Base-by-base conservation (phyloP, 208 protist species). In the Acanthamoeba lenticulata region DNA sequence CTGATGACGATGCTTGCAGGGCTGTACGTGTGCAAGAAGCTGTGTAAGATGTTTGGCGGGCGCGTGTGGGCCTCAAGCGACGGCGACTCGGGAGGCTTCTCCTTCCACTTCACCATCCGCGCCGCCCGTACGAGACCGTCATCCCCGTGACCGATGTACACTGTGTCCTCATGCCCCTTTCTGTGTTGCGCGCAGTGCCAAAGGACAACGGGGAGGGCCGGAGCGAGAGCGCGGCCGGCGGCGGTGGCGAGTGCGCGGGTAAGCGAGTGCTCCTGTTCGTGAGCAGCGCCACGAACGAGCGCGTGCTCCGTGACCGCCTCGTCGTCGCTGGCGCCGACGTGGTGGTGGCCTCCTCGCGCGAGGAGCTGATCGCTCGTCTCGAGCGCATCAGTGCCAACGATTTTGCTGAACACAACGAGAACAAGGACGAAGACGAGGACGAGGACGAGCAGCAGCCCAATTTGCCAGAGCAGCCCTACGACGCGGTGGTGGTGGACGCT, bases 1-100 rank as follows among this genome's bases (percentile, higher is more conserved):
- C 52, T 60, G 52, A 60, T 21, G 21, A 21, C 11, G 52, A 60
- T 27, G 34, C 60, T 36, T 24, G 60, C 77, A 86, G 77, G 77
- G 29, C 45, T 86, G 24, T 86, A 86, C n/a, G 34, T 86, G 11
- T 86, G 77, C 34, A 86, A 86, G n/a, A 86, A 86, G 77, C 34
- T 86, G 77, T 86, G 77, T 24, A 86, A 86, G 44, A 42, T 86
- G 77, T 57, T 86, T 27, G 44, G 29, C 0, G 77, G 77, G 27
- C 77, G 77, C 32, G 27, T 86, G 38, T 86, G 77, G 77, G 77
- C 77, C 21, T 27, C 49, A 44, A 86, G 19, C 44, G 77, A 86
- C 4, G 27, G 29, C 77, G 44, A 47, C 77, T 6, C 13, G 11
- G 0, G 42, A 15, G 77, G 77, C 44, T 86, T 86, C 77, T 86